Conservation (phyloP, 2,329 filamentous ascomycete genomes). For the Diaporthe citriasiana region DNA sequence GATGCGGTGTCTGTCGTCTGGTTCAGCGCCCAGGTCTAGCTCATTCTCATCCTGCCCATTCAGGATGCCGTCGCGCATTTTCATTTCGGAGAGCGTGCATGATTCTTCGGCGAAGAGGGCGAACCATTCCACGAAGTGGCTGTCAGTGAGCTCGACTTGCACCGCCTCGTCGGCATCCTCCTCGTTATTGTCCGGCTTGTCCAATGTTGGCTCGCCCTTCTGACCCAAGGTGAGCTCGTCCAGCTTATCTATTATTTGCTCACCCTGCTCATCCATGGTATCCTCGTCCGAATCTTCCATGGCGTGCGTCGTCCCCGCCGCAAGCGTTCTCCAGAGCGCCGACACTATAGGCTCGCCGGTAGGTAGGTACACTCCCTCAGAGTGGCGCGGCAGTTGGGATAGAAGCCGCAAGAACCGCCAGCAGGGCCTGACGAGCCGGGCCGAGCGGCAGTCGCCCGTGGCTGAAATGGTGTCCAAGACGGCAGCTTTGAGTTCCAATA, state of each 20-base stretch:
- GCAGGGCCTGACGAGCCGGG: neutral
- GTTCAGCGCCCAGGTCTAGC: neutral
- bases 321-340: conserved; percentile 14
- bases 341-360: neutral
- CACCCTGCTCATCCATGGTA: too few relatives aligned
- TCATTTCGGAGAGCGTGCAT: neutral
- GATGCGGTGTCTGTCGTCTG: neutral
- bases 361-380: neutral
- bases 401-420: neutral
- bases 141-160: neutral
- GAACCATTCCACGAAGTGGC: conserved; percentile 9
- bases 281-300: neutral
- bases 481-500: neutral
- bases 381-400: neutral
- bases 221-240: too few relatives aligned
- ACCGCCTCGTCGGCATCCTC: neutral
- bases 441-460: neutral
- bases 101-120: neutral
- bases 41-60: neutral
- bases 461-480: neutral
- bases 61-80: neutral
- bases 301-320: neutral
- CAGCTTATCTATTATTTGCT: too few relatives aligned
- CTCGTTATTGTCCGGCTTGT: neutral
- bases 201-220: too few relatives aligned